Base-by-base conservation (phyloP, 1,139 yeast species). In the Pichia sp. region DNA sequence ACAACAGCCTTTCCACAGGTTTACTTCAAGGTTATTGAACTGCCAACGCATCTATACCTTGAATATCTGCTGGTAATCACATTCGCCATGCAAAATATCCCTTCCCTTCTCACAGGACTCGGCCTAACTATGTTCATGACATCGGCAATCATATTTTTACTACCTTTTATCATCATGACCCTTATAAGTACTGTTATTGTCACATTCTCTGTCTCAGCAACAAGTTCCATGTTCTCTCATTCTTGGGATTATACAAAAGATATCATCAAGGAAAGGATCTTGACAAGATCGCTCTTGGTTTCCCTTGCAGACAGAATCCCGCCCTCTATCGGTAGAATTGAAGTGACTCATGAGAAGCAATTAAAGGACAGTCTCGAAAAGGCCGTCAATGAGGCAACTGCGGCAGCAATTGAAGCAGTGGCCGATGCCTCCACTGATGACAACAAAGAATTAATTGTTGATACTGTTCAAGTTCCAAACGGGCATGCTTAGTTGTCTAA, bases 311-410 rank as follows among this genome's bases (percentile, higher is more conserved):
- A 55, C 32, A 25, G 29, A 28, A 26, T 57, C 21, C 59, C 60
- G 3, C 59, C 60, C 1, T 55, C 60, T 1, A 51, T 56, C 2
- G 61, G 61, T 2, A 38, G 39, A 17, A 34, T 33, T 12, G 56
- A 52, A 33, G 44, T 39, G n/a, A n/a, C n/a, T 3, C 41, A 30
- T 17, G 29, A 31, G 23, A 33, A 32, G 18, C 39, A 31, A 29
- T 30, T 29, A 21, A n/a, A n/a, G n/a, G n/a, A n/a, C n/a, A n/a
- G n/a, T n/a, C n/a, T n/a, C n/a, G n/a, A n/a, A n/a, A n/a, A n/a
- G n/a, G n/a, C n/a, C n/a, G n/a, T n/a, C n/a, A n/a, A n/a, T n/a
- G n/a, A n/a, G n/a, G n/a, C n/a, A n/a, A n/a, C n/a, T n/a, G n/a
- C n/a, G n/a, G n/a, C n/a, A n/a, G n/a, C n/a, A n/a, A n/a, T n/a